Evolutionary conservation across 2,329 filamentous ascomycete genomes (phyloP).

Genomic region (Aspergillus cejpii): DNA sequence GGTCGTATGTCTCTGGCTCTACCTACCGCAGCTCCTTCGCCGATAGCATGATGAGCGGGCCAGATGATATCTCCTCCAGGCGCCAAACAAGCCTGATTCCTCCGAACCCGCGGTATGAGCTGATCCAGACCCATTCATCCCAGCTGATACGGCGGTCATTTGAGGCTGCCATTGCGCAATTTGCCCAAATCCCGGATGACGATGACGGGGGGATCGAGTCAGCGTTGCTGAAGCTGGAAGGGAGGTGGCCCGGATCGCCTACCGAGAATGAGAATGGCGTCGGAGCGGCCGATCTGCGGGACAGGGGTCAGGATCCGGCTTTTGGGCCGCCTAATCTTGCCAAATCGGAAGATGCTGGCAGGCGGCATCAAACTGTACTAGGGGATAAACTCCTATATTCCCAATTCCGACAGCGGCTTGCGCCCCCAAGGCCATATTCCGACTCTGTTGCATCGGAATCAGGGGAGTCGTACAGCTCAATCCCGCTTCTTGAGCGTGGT

Average conservation of each 20-base stretch:
- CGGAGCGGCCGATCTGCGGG: neutral
- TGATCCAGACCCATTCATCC: constrained; percentile 49
- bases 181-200: constrained; percentile 84
- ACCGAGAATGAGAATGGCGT: constrained; percentile 2
- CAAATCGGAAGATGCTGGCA: constrained; percentile 14
- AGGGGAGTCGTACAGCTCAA: constrained; percentile 67
- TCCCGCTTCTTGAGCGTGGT: constrained; percentile 67
- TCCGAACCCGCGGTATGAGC: constrained; percentile 35
- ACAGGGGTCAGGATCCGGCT: neutral
- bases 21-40: constrained; percentile 30
- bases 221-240: constrained; percentile 86
- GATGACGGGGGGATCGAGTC: constrained; percentile 86
- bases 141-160: constrained; percentile 63
- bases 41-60: constrained; percentile 15
- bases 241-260: constrained; percentile 52
- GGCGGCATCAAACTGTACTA: constrained; percentile 21
- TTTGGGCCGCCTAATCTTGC: neutral
- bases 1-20: constrained; percentile 33
- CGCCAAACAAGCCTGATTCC: constrained; percentile 25
- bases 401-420: constrained; percentile 22
- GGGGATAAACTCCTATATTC: constrained; percentile 23
- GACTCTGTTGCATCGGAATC: constrained; percentile 51
- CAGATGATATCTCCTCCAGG: constrained; percentile 16
- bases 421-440: constrained; percentile 33
- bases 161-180: constrained; percentile 76